A percentile compares a stretch with the other conserved stretches of the same genome.
These are phyloP conservation scores for Physcomitrellopsis africana DNA, from an alignment of 225 moss, liverwort and hornwort species.

Conservation along the genomic window DNA sequence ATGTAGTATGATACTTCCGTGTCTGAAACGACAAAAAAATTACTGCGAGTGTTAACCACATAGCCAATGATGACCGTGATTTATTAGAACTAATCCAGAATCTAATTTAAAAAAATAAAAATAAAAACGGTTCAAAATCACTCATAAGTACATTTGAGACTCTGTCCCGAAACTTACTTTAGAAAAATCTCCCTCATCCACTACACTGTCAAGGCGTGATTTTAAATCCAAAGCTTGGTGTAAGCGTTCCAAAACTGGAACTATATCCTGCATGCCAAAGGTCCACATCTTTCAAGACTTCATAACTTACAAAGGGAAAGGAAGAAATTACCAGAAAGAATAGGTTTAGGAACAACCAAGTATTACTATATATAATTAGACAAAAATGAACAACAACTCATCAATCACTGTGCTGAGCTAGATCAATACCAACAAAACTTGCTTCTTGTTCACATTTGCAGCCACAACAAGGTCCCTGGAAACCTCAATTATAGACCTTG, in stretches of 20 bases:
- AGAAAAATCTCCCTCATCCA: slow-evolving; percentile 61
- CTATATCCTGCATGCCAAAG: slow-evolving; percentile 53
- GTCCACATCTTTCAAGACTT: not conserved
- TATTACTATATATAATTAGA: not conserved
- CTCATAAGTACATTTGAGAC: not conserved
- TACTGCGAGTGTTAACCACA: not conserved
- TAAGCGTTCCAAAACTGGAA: slow-evolving; percentile 67
- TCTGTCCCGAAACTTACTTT: slow-evolving; percentile 49
- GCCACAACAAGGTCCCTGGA: slow-evolving; percentile 72
- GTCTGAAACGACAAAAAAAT: not conserved
- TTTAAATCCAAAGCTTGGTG: slow-evolving; percentile 68
- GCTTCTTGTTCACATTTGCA: slow-evolving; percentile 75
- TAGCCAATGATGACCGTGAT: not conserved
- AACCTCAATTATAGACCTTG: slow-evolving; percentile 69
- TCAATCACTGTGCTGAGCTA: not conserved
- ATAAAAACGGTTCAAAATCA: not conserved
- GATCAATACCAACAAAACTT: slow-evolving; percentile 65
- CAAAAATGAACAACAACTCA: slow-evolving; percentile 5
- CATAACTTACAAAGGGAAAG: not conserved
- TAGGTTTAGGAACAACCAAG: not conserved
- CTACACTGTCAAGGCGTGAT: slow-evolving; percentile 50
- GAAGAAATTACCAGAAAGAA: not conserved
- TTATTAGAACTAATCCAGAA: not conserved
- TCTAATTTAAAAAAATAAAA: too few species aligned
- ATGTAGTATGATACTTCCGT: not conserved